Percentiles rank a stretch among this genome's conserved stretches.
phyloP scores from a whole-genome alignment of 2,329 filamentous ascomycete genomes.

The Eutypella sp. region DNA sequence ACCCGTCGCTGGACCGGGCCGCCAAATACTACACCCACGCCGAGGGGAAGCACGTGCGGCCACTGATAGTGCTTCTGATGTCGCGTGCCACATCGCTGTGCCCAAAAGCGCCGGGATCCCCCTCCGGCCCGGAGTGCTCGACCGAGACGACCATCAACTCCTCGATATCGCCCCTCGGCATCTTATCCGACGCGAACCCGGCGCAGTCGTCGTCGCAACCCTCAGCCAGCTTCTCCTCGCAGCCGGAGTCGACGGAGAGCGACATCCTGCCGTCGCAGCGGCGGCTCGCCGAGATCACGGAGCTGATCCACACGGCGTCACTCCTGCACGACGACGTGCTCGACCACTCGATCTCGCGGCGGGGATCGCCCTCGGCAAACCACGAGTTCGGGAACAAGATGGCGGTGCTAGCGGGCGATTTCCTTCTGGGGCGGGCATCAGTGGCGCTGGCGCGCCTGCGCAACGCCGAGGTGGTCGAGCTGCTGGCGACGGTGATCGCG shows the following conservation, averaged over 20 bases:
- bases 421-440: conserved; percentile 86
- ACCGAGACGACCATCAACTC: conserved; percentile 45
- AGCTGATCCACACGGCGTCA: conserved; percentile 95
- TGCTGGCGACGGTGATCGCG: conserved; percentile 92
- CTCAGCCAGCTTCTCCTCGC: conserved; percentile 37
- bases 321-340: conserved; percentile 98
- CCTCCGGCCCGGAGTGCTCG: conserved; percentile 37
- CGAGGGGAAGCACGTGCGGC: conserved; percentile 94
- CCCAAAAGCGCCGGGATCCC: conserved; percentile 48
- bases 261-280: conserved; percentile 90
- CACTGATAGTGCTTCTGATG: conserved; percentile 93
- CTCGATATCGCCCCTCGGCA: conserved; percentile 48
- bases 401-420: conserved; percentile 96
- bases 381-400: conserved; percentile 98
- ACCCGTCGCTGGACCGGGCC: conserved; percentile 88
- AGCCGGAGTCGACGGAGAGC: conserved; percentile 43
- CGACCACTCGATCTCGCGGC: conserved; percentile 81
- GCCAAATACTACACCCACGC: conserved; percentile 98
- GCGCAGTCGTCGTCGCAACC: conserved; percentile 53
- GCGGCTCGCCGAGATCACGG: conserved; percentile 90
- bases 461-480: conserved; percentile 90
- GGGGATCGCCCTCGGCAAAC: conserved; percentile 83
- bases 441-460: conserved; percentile 86
- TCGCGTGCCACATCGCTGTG: conserved; percentile 82
- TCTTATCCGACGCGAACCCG: conserved; percentile 80